Conservation (phyloP, 1,284 basidiomycete genomes). For the Moesziomyces parantarcticus region DNA sequence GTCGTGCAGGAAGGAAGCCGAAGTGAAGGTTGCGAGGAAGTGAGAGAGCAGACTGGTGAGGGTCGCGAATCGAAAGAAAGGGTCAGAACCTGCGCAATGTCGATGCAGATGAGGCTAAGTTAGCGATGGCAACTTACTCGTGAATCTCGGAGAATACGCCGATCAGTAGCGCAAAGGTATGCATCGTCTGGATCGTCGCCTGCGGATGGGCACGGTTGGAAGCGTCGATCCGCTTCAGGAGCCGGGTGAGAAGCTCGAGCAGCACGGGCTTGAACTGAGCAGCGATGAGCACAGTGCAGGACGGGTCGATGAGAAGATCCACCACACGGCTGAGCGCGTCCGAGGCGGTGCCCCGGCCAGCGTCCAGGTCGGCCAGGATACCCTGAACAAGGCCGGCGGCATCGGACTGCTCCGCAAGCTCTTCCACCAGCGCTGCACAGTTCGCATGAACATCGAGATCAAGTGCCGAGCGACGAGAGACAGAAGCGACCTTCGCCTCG, state of each 20-base stretch:
- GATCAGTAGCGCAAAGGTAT: conserved; percentile 43
- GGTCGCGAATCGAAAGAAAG: not conserved
- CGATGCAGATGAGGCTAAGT: no score
- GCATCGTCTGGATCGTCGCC: conserved; percentile 22
- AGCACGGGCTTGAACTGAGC: conserved; percentile 62
- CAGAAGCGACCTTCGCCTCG: not conserved
- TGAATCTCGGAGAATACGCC: conserved; percentile 58
- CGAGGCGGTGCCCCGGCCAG: conserved; percentile 1
- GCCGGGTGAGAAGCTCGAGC: conserved; percentile 58
- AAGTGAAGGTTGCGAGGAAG: conserved; percentile 33
- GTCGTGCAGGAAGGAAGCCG: conserved; percentile 19
- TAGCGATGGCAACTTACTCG: not conserved
- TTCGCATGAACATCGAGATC: conserved; percentile 24
- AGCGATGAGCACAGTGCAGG: conserved; percentile 54
- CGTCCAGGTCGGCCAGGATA: conserved; percentile 11
- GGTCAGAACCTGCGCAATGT: no score
- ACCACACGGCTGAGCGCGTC: conserved; percentile 54
- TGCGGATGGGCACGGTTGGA: conserved; percentile 3
- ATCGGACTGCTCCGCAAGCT: conserved; percentile 9
- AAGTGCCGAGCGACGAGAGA: conserved; percentile 23
- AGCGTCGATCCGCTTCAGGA: conserved; percentile 35
- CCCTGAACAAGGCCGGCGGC: not conserved
- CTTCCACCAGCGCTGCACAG: conserved; percentile 16
- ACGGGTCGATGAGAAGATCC: conserved; percentile 56
- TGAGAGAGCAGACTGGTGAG: conserved; percentile 17